Base-by-base conservation (phyloP, 805 yeast genomes). In the Yarrowia sp. region DNA sequence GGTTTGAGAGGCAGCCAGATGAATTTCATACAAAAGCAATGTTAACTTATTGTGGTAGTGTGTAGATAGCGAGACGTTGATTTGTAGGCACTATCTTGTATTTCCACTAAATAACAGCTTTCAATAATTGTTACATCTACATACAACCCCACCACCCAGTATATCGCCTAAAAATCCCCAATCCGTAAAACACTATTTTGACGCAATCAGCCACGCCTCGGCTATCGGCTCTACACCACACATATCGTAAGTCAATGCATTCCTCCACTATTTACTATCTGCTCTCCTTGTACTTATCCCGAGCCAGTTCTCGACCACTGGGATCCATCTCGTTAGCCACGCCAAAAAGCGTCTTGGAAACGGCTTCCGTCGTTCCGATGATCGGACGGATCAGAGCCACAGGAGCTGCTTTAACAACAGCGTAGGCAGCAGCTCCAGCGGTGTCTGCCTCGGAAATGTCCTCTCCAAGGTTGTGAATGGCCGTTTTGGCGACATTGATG, bases 351-450 rank as follows among this genome's bases (percentile, higher is more conserved):
- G 96, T 81, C 68, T 85, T 88, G 6, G 93, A 86, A 6, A 92
- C 79, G 0, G 96, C 96, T 71, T 90, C 97, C 0, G 97, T 88
- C 0, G 96, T 90, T 1, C 97, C 98, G 67, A 92, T 90, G 65
- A 90, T 80, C 1, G 97, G 97, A 42, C 97, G 73, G 1, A 92
- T 79, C 14, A 92, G 73, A 18, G 90, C 85, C 14, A 90, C 83
- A 0, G 97, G 97, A 0, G 96, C 84, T 0, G 87, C 90, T 65
- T 81, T 82, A 13, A 88, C 85, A 13, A 90, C 77, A 1, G 90
- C 85, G 18, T 78, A 73, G 0, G 89, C 81, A 0, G 92, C 89
- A 4, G 80, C 86, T 67, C 82, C 86, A 3, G 62, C 62, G 6
- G 38, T 24, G 21, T 66, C 68, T 0, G 90, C 84, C n/a, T 81